phyloP scores from a whole-genome alignment of 805 yeast genomes.

The Candida ortonii region DNA sequence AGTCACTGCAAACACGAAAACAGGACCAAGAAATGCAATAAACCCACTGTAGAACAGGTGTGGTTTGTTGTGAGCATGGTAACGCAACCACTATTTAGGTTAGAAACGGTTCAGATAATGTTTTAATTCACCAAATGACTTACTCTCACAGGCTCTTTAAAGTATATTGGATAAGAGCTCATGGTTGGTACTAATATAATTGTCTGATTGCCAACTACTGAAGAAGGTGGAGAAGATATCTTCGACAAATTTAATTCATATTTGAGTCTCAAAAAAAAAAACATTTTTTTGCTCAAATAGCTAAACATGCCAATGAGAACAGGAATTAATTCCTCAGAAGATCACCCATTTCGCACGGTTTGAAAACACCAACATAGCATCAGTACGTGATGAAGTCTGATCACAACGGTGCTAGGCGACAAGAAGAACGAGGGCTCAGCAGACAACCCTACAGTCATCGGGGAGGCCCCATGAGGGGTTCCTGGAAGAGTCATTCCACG shows the following conservation, averaged over 20 bases:
- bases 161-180: conserved; percentile 50
- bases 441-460: too few species aligned
- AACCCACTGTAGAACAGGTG: conserved; percentile 64
- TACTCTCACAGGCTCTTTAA: conserved; percentile 62
- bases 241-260: neutral
- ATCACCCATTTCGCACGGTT: too few species aligned
- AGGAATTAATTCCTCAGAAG: conserved; percentile 1
- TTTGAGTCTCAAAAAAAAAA: neutral
- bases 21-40: conserved; percentile 67
- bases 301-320: neutral
- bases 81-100: conserved; percentile 64
- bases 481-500: too few species aligned
- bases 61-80: conserved; percentile 73
- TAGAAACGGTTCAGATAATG: conserved; percentile 1
- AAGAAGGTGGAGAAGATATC: neutral
- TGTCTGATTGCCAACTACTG: conserved; percentile 5
- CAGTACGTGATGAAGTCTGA: too few species aligned
- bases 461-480: too few species aligned
- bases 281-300: neutral
- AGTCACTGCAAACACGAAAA: conserved; percentile 54
- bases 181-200: too few species aligned
- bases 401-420: too few species aligned
- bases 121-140: conserved; percentile 27
- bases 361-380: too few species aligned
- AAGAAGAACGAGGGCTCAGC: too few species aligned